Evolutionary conservation across 192 early-diverging fungal species (phyloP).

Genomic region (Backusella sp.): DNA sequence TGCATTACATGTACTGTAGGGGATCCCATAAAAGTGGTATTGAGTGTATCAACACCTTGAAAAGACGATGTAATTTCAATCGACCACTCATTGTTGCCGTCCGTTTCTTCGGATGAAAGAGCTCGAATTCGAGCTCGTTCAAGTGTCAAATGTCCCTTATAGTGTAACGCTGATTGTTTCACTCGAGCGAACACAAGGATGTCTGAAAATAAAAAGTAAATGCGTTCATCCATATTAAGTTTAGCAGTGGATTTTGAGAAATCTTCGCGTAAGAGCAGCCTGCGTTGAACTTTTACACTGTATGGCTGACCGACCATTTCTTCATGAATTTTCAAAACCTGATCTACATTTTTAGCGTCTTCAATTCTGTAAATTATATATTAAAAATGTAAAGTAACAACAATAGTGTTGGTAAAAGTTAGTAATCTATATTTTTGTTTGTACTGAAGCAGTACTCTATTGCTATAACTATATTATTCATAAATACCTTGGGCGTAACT

Average conservation of each 20-base stretch:
- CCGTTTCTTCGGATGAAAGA: conserved; percentile 1
- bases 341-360: conserved; percentile 23
- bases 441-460: not conserved
- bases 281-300: conserved; percentile 16
- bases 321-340: conserved; percentile 22
- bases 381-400: not conserved
- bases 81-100: not conserved
- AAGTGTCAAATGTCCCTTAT: conserved; percentile 23
- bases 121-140: conserved; percentile 12
- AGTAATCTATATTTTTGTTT: not conserved
- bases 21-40: conserved; percentile 23
- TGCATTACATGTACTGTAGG: conserved; percentile 17
- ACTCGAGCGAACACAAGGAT: conserved; percentile 24
- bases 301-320: conserved; percentile 15
- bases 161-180: conserved; percentile 20
- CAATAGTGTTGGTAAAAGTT: not conserved
- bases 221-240: conserved; percentile 7
- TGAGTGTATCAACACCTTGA: conserved; percentile 20
- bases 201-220: conserved; percentile 29
- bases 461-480: not conserved
- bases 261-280: conserved; percentile 18
- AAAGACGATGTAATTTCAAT: conserved; percentile 14
- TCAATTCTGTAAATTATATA: conserved; percentile 9
- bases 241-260: conserved; percentile 12
- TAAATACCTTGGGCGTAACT: conserved; percentile 20